Conservation (phyloP, 768 basidiomycete genomes). For the Tylopilus intermedius region DNA sequence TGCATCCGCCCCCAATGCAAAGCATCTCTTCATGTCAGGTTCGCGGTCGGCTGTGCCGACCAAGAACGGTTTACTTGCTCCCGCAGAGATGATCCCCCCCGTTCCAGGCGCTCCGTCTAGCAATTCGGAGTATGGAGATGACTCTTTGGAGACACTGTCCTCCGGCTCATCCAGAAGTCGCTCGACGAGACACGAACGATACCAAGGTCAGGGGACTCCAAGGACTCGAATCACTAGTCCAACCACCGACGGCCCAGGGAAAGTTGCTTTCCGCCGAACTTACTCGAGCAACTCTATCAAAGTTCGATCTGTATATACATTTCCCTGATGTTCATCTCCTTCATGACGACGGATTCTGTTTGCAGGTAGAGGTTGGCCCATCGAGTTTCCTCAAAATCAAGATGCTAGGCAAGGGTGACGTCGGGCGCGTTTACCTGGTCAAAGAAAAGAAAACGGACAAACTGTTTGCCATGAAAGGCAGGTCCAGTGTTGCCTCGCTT, state of each 20-base stretch:
- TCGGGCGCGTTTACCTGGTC: constrained; percentile 97
- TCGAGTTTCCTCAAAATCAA: constrained; percentile 95
- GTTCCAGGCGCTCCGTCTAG: constrained; percentile 45
- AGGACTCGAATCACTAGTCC: constrained; percentile 47
- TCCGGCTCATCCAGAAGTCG: constrained; percentile 67
- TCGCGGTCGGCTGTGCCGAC: constrained; percentile 56
- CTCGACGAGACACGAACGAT: constrained; percentile 39
- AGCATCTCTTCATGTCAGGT: constrained; percentile 72
- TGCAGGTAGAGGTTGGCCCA: constrained; percentile 88
- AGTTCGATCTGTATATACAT: constrained; percentile 65
- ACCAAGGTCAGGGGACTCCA: constrained; percentile 21
- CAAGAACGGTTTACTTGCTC: constrained; percentile 75
- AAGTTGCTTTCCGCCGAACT: constrained; percentile 81
- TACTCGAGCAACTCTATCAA: constrained; percentile 99
- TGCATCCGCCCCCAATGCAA: constrained; percentile 94
- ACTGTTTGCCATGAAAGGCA: constrained; percentile 99
- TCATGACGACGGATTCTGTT: neutral
- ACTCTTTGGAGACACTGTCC: constrained; percentile 74
- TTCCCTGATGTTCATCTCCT: neutral
- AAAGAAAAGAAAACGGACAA: constrained; percentile 96
- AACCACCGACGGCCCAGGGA: constrained; percentile 46
- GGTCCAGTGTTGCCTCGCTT: constrained; percentile 21
- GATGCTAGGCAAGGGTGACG: constrained; percentile 97
- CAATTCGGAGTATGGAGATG: constrained; percentile 55
- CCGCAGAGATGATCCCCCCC: constrained; percentile 56